Evolutionary conservation across 2,329 filamentous ascomycete genomes (phyloP), one percentile per base, ranked within the genome.

Genomic region (Aspergillus sp.): DNA sequence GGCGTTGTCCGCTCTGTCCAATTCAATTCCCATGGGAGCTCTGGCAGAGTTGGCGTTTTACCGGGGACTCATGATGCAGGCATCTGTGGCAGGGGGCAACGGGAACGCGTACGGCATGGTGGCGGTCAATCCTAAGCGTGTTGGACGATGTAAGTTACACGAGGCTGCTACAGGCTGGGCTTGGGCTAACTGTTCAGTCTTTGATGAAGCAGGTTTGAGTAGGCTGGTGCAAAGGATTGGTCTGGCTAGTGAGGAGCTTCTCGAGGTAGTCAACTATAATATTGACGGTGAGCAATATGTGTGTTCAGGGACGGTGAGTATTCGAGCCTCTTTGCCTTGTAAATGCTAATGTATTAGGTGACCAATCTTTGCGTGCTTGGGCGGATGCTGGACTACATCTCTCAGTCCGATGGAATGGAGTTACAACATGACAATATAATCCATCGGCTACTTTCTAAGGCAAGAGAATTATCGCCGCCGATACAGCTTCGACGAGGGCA

Each of bases 1-100:
- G 66, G 94, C 94, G 8, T 87, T 98, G 64, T 93, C 93, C 59
- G 93, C 95, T 7, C 84, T 98, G 62, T 94, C 94, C 5, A 92
- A 96, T 70, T 92, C 97, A 72, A 95, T 98, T 89, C 93, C 94
- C 5, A 97, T 97, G 70, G 93, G 97, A 81, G 92, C 89, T 65
- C 82, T 98, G 74, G 93, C 97, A 1, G 96, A 94, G 0, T 91
- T 98, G 56, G 94, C 98, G 57, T 98, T 98, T 84, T 98, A 98
- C 82, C 91, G 94, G 76, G 94, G 94, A 71, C 82, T 98, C 70
- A 97, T 94, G 23, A 98, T 98, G 94, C 94, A 98, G 80, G 93
- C 97, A 41, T 94, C 95, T 15, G 94, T 98, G 63, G 92, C 97
- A 82, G 92, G 93, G 74, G 94, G 97, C 75, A 91, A 88, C 57